Evolutionary conservation across 495 filamentous ascomycete genomes (phyloP).

Genomic region (Aspergillus cavernicola): DNA sequence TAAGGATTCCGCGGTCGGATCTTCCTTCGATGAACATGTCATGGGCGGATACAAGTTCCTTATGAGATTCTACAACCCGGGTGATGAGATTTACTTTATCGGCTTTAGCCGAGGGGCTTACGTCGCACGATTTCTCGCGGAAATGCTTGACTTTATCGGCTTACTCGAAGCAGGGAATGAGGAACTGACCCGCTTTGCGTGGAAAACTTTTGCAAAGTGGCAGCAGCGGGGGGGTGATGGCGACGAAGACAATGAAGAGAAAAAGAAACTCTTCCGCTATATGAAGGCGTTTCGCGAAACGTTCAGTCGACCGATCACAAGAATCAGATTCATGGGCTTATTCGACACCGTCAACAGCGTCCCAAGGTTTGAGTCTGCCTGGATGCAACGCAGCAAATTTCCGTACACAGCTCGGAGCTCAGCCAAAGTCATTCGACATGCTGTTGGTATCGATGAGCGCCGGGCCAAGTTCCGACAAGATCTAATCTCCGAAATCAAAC

Average conservation of each 20-base stretch:
- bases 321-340: constrained; percentile 54
- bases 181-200: constrained; percentile 73
- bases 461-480: constrained; percentile 68
- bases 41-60: constrained; percentile 78
- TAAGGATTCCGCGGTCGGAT: constrained; percentile 80
- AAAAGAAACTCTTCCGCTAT: constrained; percentile 66
- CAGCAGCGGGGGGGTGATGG: constrained; percentile 61
- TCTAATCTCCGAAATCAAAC: constrained; percentile 58
- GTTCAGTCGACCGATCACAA: constrained; percentile 71
- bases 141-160: constrained; percentile 78
- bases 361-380: constrained; percentile 75
- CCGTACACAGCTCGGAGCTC: constrained; percentile 78
- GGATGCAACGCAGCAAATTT: constrained; percentile 79
- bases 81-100: constrained; percentile 72
- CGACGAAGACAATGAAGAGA: constrained; percentile 53
- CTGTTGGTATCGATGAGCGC: constrained; percentile 75
- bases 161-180: constrained; percentile 72
- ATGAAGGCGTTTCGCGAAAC: constrained; percentile 84
- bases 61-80: constrained; percentile 73
- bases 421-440: constrained; percentile 66
- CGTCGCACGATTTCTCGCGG: constrained; percentile 72
- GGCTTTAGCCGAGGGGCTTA: constrained; percentile 78
- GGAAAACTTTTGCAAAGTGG: constrained; percentile 86
- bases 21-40: constrained; percentile 77
- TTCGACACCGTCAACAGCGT: constrained; percentile 71